Base-by-base conservation (phyloP, 306 rosid species). In the Ormosia semicastrata region DNA sequence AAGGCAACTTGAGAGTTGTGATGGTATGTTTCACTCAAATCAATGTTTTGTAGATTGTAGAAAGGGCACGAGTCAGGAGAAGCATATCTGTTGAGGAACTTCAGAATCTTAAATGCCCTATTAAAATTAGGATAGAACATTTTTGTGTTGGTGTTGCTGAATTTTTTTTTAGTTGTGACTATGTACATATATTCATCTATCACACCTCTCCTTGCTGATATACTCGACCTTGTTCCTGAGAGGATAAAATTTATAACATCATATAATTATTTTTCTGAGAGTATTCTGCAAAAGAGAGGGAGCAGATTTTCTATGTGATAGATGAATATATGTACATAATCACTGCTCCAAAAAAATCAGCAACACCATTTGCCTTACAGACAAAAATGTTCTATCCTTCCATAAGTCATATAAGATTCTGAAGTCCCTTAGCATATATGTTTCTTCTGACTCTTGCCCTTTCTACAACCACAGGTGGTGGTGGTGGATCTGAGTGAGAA, bases 11-110 rank as follows among this genome's bases (percentile, higher is more conserved):
- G 58, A 96, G 98, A 9, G 92, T 86, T 32, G 97, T 96, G 1
- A 78, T 96, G 90, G 90, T 93, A 43, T 86, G 93, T 92, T 96
- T 82, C 98, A 96, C 76, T 68, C 85, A 72, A 92, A 91, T 76
- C 94, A 97, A 30, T 4, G 77, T 89, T 24, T 24, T 24, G 24
- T 24, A 24, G 62, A 79, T 83, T 74, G 89, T 87, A 8, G 88
- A 91, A 60, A 92, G 91, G 90, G 47, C 92, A 7, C 84, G 87
- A 87, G 82, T 93, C 73, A 84, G 89, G 81, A 88, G 97, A 88
- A 92, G 97, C 86, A 92, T 96, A 75, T 96, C 97, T 41, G 91
- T 92, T 4, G 94, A 93, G 75, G 99, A 94, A 43, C 97, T 96
- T 73, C 96, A 91, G 68, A 91, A 85, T 79, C 83, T 96, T 66